These are phyloP conservation scores for Stylonectria norvegica DNA, from an alignment of 2,329 filamentous ascomycete species.

Conservation along the genomic window DNA sequence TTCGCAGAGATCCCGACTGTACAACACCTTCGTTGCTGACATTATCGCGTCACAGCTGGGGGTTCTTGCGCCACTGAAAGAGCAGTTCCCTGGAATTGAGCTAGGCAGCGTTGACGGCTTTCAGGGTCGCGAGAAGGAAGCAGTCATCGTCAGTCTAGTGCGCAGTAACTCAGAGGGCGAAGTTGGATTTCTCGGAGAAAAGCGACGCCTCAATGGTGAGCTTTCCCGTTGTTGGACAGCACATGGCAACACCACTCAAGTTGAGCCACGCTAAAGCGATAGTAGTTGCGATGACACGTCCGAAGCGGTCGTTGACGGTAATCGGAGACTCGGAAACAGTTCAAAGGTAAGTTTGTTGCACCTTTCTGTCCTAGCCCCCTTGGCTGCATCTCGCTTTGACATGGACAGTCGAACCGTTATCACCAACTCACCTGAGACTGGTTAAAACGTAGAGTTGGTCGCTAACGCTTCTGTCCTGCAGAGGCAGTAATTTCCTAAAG, in stretches of 20 bases:
- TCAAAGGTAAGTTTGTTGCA: conserved; percentile 62
- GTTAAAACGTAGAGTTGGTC: conserved; percentile 2
- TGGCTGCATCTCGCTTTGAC: conserved; percentile 11
- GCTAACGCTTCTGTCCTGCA: conserved; percentile 36
- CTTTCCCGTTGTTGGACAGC: conserved; percentile 15
- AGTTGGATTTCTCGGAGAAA: conserved; percentile 91
- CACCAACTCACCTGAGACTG: conserved; percentile 21
- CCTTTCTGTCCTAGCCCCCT: conserved; percentile 8
- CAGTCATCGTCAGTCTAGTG: conserved; percentile 88
- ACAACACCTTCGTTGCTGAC: conserved; percentile 15
- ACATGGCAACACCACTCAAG: no score
- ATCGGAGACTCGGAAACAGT: conserved; percentile 95
- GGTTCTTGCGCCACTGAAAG: conserved; percentile 75
- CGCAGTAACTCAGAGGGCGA: conserved; percentile 83
- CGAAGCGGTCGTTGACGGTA: conserved; percentile 83
- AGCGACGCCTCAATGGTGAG: conserved; percentile 85
- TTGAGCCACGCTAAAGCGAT: conserved; percentile 17
- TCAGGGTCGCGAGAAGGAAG: conserved; percentile 95
- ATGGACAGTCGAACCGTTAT: conserved; percentile 18
- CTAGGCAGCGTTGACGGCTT: conserved; percentile 97
- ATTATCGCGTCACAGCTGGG: conserved; percentile 55
- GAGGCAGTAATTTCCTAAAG: conserved; percentile 81
- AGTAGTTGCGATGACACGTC: conserved; percentile 96
- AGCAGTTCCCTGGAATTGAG: conserved; percentile 78
- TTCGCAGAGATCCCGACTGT: conserved; percentile 6